Conservation (phyloP, 257 asterid genomes). For the Lantana camara region DNA sequence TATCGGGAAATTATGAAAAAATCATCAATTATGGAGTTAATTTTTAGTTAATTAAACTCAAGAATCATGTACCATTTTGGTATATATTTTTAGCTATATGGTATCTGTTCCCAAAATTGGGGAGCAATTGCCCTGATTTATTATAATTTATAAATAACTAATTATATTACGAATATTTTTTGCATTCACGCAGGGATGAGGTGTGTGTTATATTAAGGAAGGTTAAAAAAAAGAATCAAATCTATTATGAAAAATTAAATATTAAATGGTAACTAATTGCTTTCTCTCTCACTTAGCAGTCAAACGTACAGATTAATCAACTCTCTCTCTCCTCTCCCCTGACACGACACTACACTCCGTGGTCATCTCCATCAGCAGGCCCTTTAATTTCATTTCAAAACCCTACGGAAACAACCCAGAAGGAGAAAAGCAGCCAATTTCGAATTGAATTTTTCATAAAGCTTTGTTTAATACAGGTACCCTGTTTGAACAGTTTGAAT, state of each 20-base stretch:
- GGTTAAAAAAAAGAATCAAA: too few species aligned
- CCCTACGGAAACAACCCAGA: slow-evolving; percentile 7
- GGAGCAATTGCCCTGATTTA: too few species aligned
- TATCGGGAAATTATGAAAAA: too few species aligned
- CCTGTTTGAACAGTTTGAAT: neutral
- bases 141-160: too few species aligned
- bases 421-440: neutral
- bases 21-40: too few species aligned
- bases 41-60: too few species aligned
- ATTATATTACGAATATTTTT: too few species aligned
- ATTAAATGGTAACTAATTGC: neutral
- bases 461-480: slow-evolving; percentile 9
- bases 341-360: neutral
- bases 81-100: too few species aligned
- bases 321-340: neutral
- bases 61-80: too few species aligned
- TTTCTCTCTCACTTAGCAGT: neutral
- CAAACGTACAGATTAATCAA: neutral
- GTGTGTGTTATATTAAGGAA: too few species aligned
- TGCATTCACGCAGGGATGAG: too few species aligned
- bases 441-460: neutral
- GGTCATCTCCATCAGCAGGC: slow-evolving; percentile 15
- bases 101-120: too few species aligned
- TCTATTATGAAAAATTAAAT: neutral
- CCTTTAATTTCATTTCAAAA: neutral